Percentiles rank a stretch among this genome's conserved stretches.
phyloP scores from a whole-genome alignment of 768 basidiomycete species.

The Hygrocybe punicea region DNA sequence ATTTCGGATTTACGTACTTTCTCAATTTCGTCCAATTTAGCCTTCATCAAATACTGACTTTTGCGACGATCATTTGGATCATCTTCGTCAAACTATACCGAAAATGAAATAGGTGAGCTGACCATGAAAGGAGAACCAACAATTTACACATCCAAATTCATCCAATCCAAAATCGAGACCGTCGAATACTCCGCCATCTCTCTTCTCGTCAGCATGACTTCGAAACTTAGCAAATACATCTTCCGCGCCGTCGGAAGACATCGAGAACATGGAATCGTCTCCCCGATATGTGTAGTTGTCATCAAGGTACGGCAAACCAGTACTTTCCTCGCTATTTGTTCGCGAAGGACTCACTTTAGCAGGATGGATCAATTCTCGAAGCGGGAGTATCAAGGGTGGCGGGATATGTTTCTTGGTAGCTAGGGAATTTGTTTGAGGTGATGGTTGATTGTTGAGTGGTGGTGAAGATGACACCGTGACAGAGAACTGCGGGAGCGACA shows the following conservation, averaged over 20 bases:
- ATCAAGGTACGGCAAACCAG: slow-evolving; percentile 47
- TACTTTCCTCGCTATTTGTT: slow-evolving; percentile 34
- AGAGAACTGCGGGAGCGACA: slow-evolving; percentile 35
- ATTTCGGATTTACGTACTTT: slow-evolving; percentile 38
- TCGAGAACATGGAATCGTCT: slow-evolving; percentile 16
- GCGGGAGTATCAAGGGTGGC: slow-evolving; percentile 53
- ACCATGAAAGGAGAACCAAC: slow-evolving; percentile 4
- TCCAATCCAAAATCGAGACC: slow-evolving; percentile 50
- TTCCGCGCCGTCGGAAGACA: slow-evolving; percentile 35
- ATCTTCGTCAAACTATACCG: slow-evolving; percentile 58
- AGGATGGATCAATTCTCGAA: slow-evolving; percentile 34
- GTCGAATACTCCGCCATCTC: slow-evolving; percentile 50
- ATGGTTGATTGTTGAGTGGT: slow-evolving; percentile 33
- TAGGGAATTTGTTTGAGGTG: slow-evolving; percentile 26
- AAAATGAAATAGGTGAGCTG: slow-evolving; percentile 16
- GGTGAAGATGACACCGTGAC: slow-evolving; percentile 42
- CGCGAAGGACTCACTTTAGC: slow-evolving; percentile 35
- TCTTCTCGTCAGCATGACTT: slow-evolving; percentile 43
- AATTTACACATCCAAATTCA: background rate
- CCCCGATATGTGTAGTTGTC: slow-evolving; percentile 22
- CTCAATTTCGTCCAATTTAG: slow-evolving; percentile 78
- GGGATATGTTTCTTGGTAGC: slow-evolving; percentile 45
- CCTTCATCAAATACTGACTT: slow-evolving; percentile 72
- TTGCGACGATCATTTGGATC: slow-evolving; percentile 72
- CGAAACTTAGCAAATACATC: slow-evolving; percentile 42